phyloP scores from a whole-genome alignment of 2,329 filamentous ascomycete species.

The Clarireedia sp. region DNA sequence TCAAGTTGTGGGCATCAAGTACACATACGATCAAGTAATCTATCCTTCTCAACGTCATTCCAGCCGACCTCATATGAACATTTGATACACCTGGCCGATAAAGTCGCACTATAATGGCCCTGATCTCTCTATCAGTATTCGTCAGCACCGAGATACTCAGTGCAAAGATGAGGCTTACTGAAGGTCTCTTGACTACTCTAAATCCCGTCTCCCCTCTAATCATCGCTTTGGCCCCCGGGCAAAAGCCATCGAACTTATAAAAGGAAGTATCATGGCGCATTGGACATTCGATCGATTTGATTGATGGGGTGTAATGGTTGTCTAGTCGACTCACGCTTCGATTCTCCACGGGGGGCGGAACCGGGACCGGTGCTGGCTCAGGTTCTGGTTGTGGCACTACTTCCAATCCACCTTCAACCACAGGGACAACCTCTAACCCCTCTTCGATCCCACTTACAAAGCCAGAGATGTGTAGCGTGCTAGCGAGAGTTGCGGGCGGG shows the following conservation, averaged over 20 bases:
- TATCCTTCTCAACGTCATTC: conserved; percentile 27
- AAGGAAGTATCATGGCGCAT: conserved; percentile 27
- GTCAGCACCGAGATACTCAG: conserved; percentile 7
- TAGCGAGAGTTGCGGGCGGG: conserved; percentile 8
- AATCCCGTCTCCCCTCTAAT: conserved; percentile 25
- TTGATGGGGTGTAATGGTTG: conserved; percentile 19
- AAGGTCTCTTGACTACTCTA: conserved; percentile 26
- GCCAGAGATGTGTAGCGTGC: conserved; percentile 18
- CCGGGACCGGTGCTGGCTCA: neutral
- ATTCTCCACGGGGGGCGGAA: neutral
- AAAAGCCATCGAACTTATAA: conserved; percentile 27
- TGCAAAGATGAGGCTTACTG: conserved; percentile 14
- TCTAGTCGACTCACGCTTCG: conserved; percentile 5
- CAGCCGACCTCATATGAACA: conserved; percentile 28
- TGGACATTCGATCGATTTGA: conserved; percentile 22
- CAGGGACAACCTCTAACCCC: conserved; percentile 21
- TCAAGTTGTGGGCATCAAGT: neutral
- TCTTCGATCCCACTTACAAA: conserved; percentile 20
- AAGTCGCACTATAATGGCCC: conserved; percentile 25
- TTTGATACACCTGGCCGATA: conserved; percentile 25
- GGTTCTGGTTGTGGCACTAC: conserved; percentile 1
- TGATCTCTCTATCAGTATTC: conserved; percentile 16
- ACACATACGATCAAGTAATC: conserved; percentile 18
- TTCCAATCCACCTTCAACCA: conserved; percentile 5
- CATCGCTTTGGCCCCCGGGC: conserved; percentile 24